Conservation (phyloP, 495 filamentous ascomycete species). For the Astrothelium subdiscretum region DNA sequence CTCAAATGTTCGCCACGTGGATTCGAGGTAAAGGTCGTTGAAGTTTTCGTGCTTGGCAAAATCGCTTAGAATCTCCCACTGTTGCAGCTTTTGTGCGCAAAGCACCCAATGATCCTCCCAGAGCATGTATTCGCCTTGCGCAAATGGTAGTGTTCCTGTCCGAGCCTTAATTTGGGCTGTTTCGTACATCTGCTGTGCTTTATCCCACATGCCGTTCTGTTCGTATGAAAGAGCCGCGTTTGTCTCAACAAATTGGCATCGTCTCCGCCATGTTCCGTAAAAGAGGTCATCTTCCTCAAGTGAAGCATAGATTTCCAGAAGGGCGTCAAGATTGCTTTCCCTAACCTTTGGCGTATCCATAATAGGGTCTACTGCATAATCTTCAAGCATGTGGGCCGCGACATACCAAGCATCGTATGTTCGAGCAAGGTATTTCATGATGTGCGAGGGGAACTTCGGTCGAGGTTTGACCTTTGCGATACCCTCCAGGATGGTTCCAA, state of each 20-base stretch:
- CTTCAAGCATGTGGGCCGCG: constrained; percentile 71
- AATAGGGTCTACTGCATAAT: constrained; percentile 66
- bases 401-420: constrained; percentile 96
- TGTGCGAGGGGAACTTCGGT: constrained; percentile 87
- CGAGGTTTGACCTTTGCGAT: constrained; percentile 68
- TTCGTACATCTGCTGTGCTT: constrained; percentile 92
- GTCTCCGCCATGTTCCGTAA: constrained; percentile 92
- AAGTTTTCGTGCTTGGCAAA: constrained; percentile 99
- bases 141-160: constrained; percentile 85
- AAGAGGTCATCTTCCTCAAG: constrained; percentile 94
- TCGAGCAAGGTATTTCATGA: constrained; percentile 83
- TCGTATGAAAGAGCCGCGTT: constrained; percentile 95
- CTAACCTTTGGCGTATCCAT: constrained; percentile 72
- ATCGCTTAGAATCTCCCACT: constrained; percentile 94
- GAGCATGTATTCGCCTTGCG: constrained; percentile 91
- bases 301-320: constrained; percentile 79
- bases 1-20: constrained; percentile 86
- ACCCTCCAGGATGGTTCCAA: constrained; percentile 80
- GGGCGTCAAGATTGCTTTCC: constrained; percentile 88
- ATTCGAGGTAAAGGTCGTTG: constrained; percentile 91
- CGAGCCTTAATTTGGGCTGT: constrained; percentile 92
- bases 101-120: constrained; percentile 99
- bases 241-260: constrained; percentile 90
- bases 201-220: constrained; percentile 99
- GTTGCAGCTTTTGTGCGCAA: constrained; percentile 94